Evolutionary conservation across 345 rosid species (phyloP), one percentile per base, ranked within the genome.

Genomic region (Aethionema arabicum): DNA sequence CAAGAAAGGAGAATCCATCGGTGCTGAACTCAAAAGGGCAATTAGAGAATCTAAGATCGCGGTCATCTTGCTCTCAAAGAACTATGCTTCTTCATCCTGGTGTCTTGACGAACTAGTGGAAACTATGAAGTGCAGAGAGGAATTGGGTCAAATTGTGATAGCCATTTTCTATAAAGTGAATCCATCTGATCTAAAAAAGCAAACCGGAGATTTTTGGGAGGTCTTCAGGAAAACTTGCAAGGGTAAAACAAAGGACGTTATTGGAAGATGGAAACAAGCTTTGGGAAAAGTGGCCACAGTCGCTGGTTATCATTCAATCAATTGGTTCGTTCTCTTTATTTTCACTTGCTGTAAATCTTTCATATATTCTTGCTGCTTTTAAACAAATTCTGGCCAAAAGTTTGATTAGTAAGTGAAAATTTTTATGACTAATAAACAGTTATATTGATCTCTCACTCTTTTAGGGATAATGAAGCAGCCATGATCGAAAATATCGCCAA

Each of bases 381-480:
- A 21, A 21, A 21, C 43, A 10, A 53, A 11, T 7, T 15, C 12
- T 21, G 4, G 6, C 6, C n/a, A 32, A 32, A 29, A 54, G 27
- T 1, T 35, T 11, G 4, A 16, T 15, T 35, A 50, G 36, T 32
- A 7, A 72, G 68, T 11, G 67, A 83, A 83, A 33, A 72, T 35
- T 35, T 35, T 35, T 4, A 8, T 35, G 1, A 35, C 38, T 35
- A 35, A 5, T 35, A 0, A 35, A 35, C 38, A 8, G 6, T 5
- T 35, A 1, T 35, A 40, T 40, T 40, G 3, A 40, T 40, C 12
- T 11, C n/a, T 8, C 11, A 8, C 38, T 35, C 5, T 40, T 3
- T 40, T 40, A 40, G 44, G 44, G 12, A 40, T 2, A 40, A 11
- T 40, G 44, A 40, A 40, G 44, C 44, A 13, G n/a, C 44, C 44